phyloP scores from a whole-genome alignment of 1,284 basidiomycete genomes.

The Pascua guehoae region DNA sequence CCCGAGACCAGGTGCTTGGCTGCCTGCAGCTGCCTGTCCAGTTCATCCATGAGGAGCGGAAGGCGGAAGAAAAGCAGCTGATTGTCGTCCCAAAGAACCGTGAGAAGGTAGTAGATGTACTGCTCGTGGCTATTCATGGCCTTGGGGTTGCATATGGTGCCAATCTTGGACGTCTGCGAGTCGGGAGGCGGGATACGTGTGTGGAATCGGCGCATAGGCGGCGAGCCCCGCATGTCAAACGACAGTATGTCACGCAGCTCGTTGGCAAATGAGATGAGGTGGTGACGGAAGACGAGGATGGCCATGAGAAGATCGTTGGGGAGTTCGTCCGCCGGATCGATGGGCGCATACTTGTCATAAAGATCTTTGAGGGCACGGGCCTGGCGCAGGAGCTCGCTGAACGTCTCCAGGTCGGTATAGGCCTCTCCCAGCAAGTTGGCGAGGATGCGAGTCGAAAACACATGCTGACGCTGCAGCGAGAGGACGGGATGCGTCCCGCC shows the following conservation, averaged over 20 bases:
- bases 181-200: not conserved
- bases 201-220: not conserved
- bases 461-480: not conserved
- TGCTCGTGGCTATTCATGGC: not conserved
- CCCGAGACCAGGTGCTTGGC: not conserved
- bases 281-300: not conserved
- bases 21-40: not conserved
- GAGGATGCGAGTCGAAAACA: not conserved
- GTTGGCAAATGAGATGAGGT: not conserved
- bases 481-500: not conserved
- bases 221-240: not conserved
- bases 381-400: not conserved
- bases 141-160: not conserved
- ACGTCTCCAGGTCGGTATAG: not conserved
- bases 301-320: not conserved
- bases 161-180: not conserved
- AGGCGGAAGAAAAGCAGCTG: constrained; percentile 1
- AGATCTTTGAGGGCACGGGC: not conserved
- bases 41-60: not conserved
- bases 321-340: not conserved
- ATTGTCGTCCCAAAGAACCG: not conserved
- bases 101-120: not conserved
- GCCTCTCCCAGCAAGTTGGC: not conserved
- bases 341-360: not conserved
- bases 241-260: not conserved